Percentiles rank a stretch among this genome's conserved stretches.
These are phyloP conservation scores for Stramenopiles sp. DNA, from an alignment of 352 stramenopile species.

Conservation along the genomic window DNA sequence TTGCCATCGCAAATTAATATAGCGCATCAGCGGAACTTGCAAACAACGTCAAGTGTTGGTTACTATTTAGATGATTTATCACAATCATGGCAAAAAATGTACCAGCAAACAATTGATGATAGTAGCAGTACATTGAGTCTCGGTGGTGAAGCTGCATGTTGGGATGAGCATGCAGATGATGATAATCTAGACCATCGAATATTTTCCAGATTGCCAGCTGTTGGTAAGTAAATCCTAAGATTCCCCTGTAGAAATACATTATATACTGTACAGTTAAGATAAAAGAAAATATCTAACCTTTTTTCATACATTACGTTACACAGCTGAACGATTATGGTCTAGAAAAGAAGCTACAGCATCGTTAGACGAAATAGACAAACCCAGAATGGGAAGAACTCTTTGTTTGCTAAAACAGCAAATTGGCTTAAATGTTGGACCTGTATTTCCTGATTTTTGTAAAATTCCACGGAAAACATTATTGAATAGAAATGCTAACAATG, in stretches of 20 bases:
- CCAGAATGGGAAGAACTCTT: not conserved
- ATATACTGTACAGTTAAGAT: no score
- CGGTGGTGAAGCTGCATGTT: not conserved
- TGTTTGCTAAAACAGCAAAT: not conserved
- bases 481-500: not conserved
- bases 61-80: slow-evolving; percentile 40
- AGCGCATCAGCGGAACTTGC: not conserved
- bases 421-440: not conserved
- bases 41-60: not conserved
- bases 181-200: slow-evolving; percentile 2
- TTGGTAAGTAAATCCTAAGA: no score
- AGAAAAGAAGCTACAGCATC: not conserved
- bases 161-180: not conserved
- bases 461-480: not conserved
- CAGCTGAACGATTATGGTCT: slow-evolving; percentile 34
- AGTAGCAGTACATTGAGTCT: not conserved
- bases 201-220: not conserved
- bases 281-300: no score
- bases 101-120: slow-evolving; percentile 13
- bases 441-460: not conserved
- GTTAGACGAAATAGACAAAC: not conserved
- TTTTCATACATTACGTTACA: no score
- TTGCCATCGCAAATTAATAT: not conserved
- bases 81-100: slow-evolving; percentile 28
- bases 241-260: no score